phyloP scores from a whole-genome alignment of 257 asterid species.

The Henckelia pumila region DNA sequence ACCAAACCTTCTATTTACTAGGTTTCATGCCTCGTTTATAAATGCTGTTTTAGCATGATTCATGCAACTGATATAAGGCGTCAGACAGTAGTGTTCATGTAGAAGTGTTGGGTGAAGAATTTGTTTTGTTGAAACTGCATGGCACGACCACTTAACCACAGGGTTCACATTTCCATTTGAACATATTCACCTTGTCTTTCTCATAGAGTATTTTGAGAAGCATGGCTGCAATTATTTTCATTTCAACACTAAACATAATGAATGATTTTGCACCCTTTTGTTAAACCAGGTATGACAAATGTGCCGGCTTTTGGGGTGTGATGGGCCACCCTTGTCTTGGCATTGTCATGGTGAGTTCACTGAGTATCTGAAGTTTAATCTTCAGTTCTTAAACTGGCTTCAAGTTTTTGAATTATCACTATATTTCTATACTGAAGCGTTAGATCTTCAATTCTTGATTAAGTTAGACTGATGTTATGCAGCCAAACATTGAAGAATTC shows the following conservation, averaged over 20 bases:
- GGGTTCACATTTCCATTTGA: not conserved
- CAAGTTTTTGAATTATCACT: not conserved
- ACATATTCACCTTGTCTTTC: conserved; percentile 13
- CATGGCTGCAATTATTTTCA: not conserved
- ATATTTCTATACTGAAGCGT: not conserved
- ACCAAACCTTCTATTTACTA: too few species aligned
- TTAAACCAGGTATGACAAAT: conserved; percentile 66
- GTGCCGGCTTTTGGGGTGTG: conserved; percentile 99
- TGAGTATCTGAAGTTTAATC: conserved; percentile 12
- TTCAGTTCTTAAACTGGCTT: not conserved
- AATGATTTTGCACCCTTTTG: conserved; percentile 17
- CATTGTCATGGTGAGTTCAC: conserved; percentile 66
- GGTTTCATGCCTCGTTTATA: conserved; percentile 7
- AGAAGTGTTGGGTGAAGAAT: not conserved
- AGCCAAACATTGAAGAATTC: conserved; percentile 93
- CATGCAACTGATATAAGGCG: not conserved
- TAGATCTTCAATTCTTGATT: not conserved
- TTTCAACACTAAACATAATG: conserved; percentile 23
- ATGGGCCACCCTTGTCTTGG: conserved; percentile 92
- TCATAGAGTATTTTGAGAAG: not conserved
- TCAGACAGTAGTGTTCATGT: not conserved
- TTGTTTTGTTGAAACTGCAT: not conserved
- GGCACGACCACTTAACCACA: not conserved
- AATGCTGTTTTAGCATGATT: not conserved
- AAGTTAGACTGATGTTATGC: conserved; percentile 32